Base-by-base conservation (phyloP, 2,329 filamentous ascomycete genomes). In the Sordariomycetes sp. region DNA sequence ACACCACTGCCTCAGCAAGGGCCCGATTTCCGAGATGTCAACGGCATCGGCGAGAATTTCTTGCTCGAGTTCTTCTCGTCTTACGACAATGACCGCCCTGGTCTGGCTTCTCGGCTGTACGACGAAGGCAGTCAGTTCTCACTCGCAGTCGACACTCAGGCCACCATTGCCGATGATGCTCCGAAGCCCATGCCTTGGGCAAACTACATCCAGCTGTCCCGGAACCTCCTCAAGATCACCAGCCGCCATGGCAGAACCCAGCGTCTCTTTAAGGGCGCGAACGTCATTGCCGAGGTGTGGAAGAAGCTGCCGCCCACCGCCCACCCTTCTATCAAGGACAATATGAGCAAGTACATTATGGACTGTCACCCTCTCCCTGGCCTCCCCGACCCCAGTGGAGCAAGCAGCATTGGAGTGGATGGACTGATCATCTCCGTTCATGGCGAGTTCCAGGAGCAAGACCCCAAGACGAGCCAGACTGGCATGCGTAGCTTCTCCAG, bases 391-490 rank as follows among this genome's bases (percentile, higher is more conserved):
- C 79, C 78, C 3, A 71, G 69, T 10, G 76, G 78, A 2, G 68
- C 79, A 42, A 79, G 68, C 40, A 53, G 61, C 1, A 61, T 64
- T 15, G 85, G 84, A 5, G 84, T 90, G 15, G 82, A 84, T 42
- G 86, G 86, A 7, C 72, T 93, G 42, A 70, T 85, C 32, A 73
- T 93, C 44, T 80, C 73, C 7, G 70, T 90, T n/a, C 83, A 92
- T 46, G 84, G 86, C 41, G 83, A 90, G 48, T 93, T 86, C 39
- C 79, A 90, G 32, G 87, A 94, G 51, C 63, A 79, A 14, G 74
- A 83, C 44, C 54, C 61, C 4, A 57, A 58, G 12, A 70, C 68
- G 16, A 64, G 69, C 31, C 68, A 72, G 29, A 71, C 70, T 28
- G 68, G 75, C 24, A 75, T 79, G 45, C 79, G 86, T 39, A 86